A percentile compares a stretch with the other conserved stretches of the same genome.
Evolutionary conservation across 2,329 filamentous ascomycete species (phyloP).

Genomic region (Trichoderma koningii): DNA sequence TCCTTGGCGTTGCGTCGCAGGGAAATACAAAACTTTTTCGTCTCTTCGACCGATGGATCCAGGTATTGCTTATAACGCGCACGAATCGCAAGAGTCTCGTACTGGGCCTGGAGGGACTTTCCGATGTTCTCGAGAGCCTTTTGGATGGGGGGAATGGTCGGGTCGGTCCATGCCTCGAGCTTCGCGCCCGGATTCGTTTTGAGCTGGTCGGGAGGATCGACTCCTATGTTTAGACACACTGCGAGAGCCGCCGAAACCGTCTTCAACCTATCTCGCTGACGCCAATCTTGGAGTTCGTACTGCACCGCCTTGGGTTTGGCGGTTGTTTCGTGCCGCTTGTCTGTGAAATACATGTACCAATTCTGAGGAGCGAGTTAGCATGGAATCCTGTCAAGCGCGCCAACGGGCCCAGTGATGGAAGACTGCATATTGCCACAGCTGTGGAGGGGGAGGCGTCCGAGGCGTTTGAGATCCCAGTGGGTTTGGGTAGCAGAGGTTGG

Average conservation of each 20-base stretch:
- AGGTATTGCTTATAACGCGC: slow-evolving; percentile 98
- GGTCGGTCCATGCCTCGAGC: slow-evolving; percentile 96
- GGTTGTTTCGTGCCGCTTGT: slow-evolving; percentile 94
- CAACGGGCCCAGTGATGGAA: slow-evolving; percentile 2
- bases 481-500: neutral
- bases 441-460: slow-evolving; percentile 19
- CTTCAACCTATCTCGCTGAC: slow-evolving; percentile 94
- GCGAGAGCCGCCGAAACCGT: slow-evolving; percentile 94
- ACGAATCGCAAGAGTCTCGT: slow-evolving; percentile 89
- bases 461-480: neutral
- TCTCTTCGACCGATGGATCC: slow-evolving; percentile 95
- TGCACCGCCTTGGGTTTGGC: slow-evolving; percentile 75
- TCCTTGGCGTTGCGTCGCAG: slow-evolving; percentile 91
- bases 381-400: too few relatives aligned
- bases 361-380: slow-evolving; percentile 56
- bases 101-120: slow-evolving; percentile 93
- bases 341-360: slow-evolving; percentile 99
- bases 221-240: slow-evolving; percentile 94
- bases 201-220: slow-evolving; percentile 94
- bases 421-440: neutral
- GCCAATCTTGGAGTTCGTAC: slow-evolving; percentile 83
- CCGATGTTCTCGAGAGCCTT: slow-evolving; percentile 94
- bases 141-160: slow-evolving; percentile 73
- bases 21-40: slow-evolving; percentile 92
- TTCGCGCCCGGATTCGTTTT: slow-evolving; percentile 93